Evolutionary conservation across 2,329 filamentous ascomycete species (phyloP).

Genomic region (Escovopsis sp.): DNA sequence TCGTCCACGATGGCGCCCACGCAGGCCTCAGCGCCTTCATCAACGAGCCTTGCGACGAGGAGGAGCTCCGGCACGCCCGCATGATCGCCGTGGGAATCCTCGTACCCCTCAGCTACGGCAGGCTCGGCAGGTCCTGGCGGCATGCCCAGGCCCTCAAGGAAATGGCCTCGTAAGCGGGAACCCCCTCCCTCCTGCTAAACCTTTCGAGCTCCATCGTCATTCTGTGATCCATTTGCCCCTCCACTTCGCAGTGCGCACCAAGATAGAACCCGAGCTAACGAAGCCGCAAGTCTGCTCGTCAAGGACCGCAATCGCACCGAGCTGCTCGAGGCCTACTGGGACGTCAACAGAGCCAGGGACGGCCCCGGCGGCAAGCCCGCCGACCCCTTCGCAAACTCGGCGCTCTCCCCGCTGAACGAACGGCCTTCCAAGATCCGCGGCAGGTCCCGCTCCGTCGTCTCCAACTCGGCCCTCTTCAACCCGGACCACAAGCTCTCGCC

Average conservation of each 20-base stretch:
- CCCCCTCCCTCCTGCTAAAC: neutral
- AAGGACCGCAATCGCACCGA: slow-evolving; percentile 46
- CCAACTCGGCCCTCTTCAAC: slow-evolving; percentile 41
- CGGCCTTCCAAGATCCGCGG: slow-evolving; percentile 25
- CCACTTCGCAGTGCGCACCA: neutral
- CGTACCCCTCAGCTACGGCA: slow-evolving; percentile 71
- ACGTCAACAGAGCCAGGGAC: slow-evolving; percentile 28
- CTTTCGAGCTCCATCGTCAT: too few relatives aligned
- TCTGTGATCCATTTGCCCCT: too few relatives aligned
- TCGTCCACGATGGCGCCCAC: slow-evolving; percentile 64
- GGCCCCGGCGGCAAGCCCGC: slow-evolving; percentile 13
- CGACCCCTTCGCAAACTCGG: slow-evolving; percentile 23
- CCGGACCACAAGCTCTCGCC: slow-evolving; percentile 53
- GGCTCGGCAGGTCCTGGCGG: slow-evolving; percentile 76
- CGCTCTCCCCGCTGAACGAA: slow-evolving; percentile 14
- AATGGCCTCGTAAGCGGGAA: slow-evolving; percentile 47
- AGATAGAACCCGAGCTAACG: slow-evolving; percentile 10
- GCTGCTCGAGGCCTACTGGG: slow-evolving; percentile 69
- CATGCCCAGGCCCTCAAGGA: slow-evolving; percentile 64
- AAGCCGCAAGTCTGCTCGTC: slow-evolving; percentile 37
- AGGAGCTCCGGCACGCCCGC: slow-evolving; percentile 65
- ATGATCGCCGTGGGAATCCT: slow-evolving; percentile 88
- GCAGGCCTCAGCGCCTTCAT: slow-evolving; percentile 87
- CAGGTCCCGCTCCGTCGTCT: slow-evolving; percentile 45
- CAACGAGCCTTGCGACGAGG: slow-evolving; percentile 64